Percentiles rank a stretch among this genome's conserved stretches.
Conservation (phyloP, 1,284 basidiomycete genomes). For the Cystobasidium sp. region DNA sequence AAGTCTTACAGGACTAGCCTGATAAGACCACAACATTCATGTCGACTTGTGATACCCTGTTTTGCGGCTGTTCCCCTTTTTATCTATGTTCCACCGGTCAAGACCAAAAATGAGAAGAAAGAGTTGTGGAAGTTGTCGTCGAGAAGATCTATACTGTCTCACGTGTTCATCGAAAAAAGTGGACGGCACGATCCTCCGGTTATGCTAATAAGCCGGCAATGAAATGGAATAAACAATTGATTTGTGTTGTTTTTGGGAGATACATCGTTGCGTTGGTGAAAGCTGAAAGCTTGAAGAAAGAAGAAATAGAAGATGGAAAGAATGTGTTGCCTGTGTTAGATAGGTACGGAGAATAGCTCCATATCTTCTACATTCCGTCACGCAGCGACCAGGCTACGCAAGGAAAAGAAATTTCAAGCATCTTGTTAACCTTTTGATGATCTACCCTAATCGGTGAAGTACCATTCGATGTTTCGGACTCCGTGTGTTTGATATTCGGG, state of each 20-base stretch:
- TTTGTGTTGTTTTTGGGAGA: background rate
- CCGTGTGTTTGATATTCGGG: conserved; percentile 36
- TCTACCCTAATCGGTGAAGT: conserved; percentile 23
- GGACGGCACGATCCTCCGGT: no score
- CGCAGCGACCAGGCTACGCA: background rate
- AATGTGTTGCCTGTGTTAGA: background rate
- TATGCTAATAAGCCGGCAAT: no score
- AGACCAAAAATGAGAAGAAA: no score
- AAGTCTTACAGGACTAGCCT: background rate
- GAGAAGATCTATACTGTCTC: no score
- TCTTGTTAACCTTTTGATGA: background rate
- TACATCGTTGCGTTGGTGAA: background rate
- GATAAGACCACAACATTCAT: background rate
- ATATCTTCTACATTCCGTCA: no score
- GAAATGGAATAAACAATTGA: no score
- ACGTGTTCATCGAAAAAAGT: no score
- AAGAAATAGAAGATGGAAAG: background rate
- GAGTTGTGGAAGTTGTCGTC: no score
- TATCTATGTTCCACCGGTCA: no score
- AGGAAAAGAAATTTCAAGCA: background rate
- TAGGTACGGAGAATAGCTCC: background rate
- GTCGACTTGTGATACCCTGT: background rate
- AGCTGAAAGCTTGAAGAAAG: background rate
- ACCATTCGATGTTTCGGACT: conserved; percentile 42
- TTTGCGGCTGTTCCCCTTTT: background rate